Percentiles rank a stretch among this genome's conserved stretches.
Conservation (phyloP, 2,329 filamentous ascomycete species). For the Colletotrichum noveboracense region DNA sequence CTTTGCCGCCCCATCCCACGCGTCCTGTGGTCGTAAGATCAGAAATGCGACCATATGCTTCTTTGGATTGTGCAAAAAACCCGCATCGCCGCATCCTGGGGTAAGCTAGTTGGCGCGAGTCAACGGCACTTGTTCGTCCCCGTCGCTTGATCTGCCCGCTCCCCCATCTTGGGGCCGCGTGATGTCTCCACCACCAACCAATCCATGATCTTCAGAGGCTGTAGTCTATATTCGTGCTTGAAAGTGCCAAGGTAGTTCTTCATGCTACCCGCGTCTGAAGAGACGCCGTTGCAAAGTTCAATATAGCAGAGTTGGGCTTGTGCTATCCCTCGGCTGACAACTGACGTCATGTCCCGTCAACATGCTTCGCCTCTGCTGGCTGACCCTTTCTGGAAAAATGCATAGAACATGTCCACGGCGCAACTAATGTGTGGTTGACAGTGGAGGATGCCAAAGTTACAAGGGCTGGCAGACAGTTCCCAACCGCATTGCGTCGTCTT, state of each 20-base stretch:
- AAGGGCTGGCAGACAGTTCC: not conserved
- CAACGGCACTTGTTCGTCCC: constrained; percentile 6
- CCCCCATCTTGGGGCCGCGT: not conserved
- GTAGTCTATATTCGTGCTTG: not conserved
- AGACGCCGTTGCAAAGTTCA: not conserved
- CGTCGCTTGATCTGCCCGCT: constrained; percentile 7
- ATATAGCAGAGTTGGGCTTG: not conserved
- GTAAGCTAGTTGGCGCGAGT: constrained; percentile 12
- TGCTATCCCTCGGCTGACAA: not conserved
- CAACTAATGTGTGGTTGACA: not conserved
- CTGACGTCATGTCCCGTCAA: constrained; percentile 10
- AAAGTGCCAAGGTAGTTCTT: constrained; percentile 1
- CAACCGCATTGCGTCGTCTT: not conserved
- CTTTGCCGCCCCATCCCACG: not conserved
- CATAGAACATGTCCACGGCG: not conserved
- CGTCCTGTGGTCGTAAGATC: not conserved
- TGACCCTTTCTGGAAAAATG: not conserved
- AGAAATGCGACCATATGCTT: not conserved
- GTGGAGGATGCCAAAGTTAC: not conserved
- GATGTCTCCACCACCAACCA: not conserved
- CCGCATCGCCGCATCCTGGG: constrained; percentile 3
- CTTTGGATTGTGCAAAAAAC: not conserved
- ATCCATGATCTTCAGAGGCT: not conserved
- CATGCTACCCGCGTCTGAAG: not conserved
- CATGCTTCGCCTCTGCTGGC: not conserved